A percentile compares a stretch with the other conserved stretches of the same genome.
Evolutionary conservation across 129 eudicot genomes (phyloP).

Genomic region (Deinandra increscens): DNA sequence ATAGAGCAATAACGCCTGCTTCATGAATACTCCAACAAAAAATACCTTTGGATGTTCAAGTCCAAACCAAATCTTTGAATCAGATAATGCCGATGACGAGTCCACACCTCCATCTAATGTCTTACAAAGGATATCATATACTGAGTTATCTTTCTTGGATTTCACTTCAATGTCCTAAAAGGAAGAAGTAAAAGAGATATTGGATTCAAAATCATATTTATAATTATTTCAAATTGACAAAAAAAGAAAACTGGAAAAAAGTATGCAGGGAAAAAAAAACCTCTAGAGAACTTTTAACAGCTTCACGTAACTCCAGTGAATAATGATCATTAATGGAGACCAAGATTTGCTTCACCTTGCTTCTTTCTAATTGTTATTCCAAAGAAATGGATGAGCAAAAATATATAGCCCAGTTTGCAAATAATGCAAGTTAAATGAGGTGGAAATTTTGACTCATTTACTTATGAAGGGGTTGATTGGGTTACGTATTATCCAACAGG

Average conservation of each 20-base stretch:
- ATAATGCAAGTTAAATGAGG: constrained; percentile 10
- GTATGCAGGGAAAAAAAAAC: constrained; percentile 30
- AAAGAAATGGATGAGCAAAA: constrained; percentile 19
- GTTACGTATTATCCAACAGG: neutral
- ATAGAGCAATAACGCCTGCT: neutral
- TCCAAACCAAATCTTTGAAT: constrained; percentile 75
- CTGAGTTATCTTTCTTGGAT: constrained; percentile 48
- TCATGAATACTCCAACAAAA: constrained; percentile 5
- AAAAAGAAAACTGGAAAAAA: neutral
- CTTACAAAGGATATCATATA: constrained; percentile 58
- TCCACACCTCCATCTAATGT: constrained; percentile 56
- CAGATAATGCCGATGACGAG: constrained; percentile 40
- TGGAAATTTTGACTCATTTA: constrained; percentile 5
- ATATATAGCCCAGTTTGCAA: neutral
- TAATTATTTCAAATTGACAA: neutral
- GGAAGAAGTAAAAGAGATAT: constrained; percentile 8
- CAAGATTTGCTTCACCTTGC: constrained; percentile 55
- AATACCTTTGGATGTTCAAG: constrained; percentile 86
- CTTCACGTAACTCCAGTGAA: constrained; percentile 55
- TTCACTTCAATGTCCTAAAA: constrained; percentile 47
- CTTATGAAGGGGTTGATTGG: neutral
- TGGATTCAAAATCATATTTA: neutral
- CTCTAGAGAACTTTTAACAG: constrained; percentile 56
- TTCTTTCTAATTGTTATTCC: constrained; percentile 32
- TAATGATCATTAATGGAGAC: constrained; percentile 49